These are phyloP conservation scores for Avena eriantha DNA, from an alignment of 176 grass and related monocot genomes.

Conservation along the genomic window DNA sequence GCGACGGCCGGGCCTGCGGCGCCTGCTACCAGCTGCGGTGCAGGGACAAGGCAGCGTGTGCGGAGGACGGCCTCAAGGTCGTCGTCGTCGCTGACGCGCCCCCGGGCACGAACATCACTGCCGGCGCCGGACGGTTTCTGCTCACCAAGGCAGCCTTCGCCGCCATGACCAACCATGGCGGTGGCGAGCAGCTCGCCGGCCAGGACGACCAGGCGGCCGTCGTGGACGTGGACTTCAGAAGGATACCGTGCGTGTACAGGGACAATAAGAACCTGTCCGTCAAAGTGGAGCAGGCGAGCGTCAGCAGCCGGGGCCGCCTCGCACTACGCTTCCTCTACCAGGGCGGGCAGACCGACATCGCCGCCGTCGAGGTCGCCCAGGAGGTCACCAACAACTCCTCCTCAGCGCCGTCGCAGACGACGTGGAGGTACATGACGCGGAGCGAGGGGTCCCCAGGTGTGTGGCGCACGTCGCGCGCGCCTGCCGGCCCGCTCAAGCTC, in stretches of 20 bases:
- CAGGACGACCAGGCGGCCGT: background rate
- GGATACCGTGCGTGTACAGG: constrained; percentile 57
- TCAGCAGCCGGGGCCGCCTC: constrained; percentile 18
- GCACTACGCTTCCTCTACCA: constrained; percentile 66
- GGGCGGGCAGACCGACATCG: constrained; percentile 74
- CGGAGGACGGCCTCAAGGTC: constrained; percentile 55
- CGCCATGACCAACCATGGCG: constrained; percentile 40
- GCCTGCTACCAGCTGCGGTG: constrained; percentile 73
- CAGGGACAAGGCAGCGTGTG: constrained; percentile 44
- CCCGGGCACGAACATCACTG: background rate
- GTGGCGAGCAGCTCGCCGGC: background rate
- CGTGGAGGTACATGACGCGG: constrained; percentile 56
- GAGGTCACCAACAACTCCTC: background rate
- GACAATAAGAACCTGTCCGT: constrained; percentile 51
- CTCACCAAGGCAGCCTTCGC: constrained; percentile 52
- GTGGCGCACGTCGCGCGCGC: constrained; percentile 50
- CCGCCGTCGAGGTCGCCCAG: constrained; percentile 61
- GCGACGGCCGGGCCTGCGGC: constrained; percentile 47
- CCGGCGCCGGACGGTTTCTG: background rate
- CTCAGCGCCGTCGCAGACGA: background rate
- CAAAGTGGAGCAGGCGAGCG: constrained; percentile 56
- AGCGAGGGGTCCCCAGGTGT: background rate
- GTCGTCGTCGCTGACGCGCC: constrained; percentile 39
- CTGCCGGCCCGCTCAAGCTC: constrained; percentile 50
- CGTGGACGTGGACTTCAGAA: constrained; percentile 60